A percentile compares a stretch with the other conserved stretches of the same genome.
Evolutionary conservation across 2,329 filamentous ascomycete genomes (phyloP).

Genomic region (Fusarium oligoseptatum): DNA sequence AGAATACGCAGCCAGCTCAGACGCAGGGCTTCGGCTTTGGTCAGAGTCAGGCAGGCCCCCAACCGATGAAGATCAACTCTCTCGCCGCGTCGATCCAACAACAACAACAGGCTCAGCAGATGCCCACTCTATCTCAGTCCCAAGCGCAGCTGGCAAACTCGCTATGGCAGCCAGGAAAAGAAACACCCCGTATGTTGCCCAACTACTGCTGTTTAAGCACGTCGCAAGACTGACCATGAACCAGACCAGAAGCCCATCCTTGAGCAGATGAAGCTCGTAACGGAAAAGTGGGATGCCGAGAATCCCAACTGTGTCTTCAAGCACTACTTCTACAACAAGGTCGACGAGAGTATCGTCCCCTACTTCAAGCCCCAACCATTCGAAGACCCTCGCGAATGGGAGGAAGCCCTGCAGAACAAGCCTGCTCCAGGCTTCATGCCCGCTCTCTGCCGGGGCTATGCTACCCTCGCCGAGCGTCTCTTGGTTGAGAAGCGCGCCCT

Average conservation of each 20-base stretch:
- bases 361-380: slow-evolving; percentile 78
- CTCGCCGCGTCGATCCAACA: slow-evolving; percentile 51
- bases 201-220: background rate
- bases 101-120: slow-evolving; percentile 57
- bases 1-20: slow-evolving; percentile 49
- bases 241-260: slow-evolving; percentile 76
- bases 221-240: slow-evolving; percentile 16
- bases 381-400: slow-evolving; percentile 85
- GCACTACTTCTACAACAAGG: slow-evolving; percentile 89
- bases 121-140: slow-evolving; percentile 59
- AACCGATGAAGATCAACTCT: slow-evolving; percentile 59
- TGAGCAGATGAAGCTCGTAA: slow-evolving; percentile 79
- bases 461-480: slow-evolving; percentile 78
- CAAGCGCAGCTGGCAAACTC: slow-evolving; percentile 64
- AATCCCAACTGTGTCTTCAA: slow-evolving; percentile 80
- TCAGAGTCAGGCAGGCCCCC: slow-evolving; percentile 46
- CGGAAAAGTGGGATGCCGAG: slow-evolving; percentile 80
- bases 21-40: slow-evolving; percentile 31
- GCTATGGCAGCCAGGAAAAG: slow-evolving; percentile 66
- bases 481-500: slow-evolving; percentile 79
- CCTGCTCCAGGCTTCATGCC: slow-evolving; percentile 82
- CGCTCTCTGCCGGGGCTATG: slow-evolving; percentile 80
- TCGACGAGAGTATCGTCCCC: slow-evolving; percentile 79
- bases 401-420: slow-evolving; percentile 85
- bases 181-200: slow-evolving; percentile 60